Evolutionary conservation across 371 early-diverging fungal species (phyloP).

Genomic region (Mortierella sp.): DNA sequence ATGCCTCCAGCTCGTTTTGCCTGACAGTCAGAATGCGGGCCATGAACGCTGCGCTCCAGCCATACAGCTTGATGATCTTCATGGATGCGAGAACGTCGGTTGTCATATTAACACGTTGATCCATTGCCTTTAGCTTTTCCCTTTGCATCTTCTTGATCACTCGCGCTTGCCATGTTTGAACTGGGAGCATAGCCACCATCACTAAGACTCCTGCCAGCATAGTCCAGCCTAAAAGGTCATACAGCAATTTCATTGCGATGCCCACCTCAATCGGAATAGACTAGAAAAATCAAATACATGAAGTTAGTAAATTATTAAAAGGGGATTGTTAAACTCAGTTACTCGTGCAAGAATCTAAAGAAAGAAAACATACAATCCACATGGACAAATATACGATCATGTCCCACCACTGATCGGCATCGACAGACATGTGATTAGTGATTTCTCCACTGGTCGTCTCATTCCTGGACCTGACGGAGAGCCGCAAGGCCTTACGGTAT

Average conservation of each 20-base stretch:
- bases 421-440: slow-evolving; percentile 42
- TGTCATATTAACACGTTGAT: slow-evolving; percentile 33
- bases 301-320: neutral
- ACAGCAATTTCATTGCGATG: slow-evolving; percentile 60
- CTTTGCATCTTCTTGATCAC: slow-evolving; percentile 25
- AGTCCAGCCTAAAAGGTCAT: slow-evolving; percentile 48
- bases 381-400: slow-evolving; percentile 16
- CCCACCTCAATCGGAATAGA: slow-evolving; percentile 28
- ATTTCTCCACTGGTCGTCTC: slow-evolving; percentile 27
- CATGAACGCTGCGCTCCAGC: slow-evolving; percentile 39
- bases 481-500: slow-evolving; percentile 37
- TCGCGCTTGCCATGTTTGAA: slow-evolving; percentile 31
- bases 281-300: neutral
- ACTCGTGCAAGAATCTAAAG: neutral
- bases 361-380: slow-evolving; percentile 17
- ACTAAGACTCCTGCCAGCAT: slow-evolving; percentile 33
- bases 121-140: slow-evolving; percentile 60
- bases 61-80: slow-evolving; percentile 62
- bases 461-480: slow-evolving; percentile 29
- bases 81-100: slow-evolving; percentile 1
- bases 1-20: slow-evolving; percentile 23
- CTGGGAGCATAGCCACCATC: slow-evolving; percentile 23
- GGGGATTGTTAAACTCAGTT: neutral
- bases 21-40: neutral
- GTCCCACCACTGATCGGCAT: slow-evolving; percentile 42